Percentiles rank a stretch among this genome's conserved stretches.
Evolutionary conservation across 2,329 filamentous ascomycete genomes (phyloP).

Genomic region (Fusarium sp.): DNA sequence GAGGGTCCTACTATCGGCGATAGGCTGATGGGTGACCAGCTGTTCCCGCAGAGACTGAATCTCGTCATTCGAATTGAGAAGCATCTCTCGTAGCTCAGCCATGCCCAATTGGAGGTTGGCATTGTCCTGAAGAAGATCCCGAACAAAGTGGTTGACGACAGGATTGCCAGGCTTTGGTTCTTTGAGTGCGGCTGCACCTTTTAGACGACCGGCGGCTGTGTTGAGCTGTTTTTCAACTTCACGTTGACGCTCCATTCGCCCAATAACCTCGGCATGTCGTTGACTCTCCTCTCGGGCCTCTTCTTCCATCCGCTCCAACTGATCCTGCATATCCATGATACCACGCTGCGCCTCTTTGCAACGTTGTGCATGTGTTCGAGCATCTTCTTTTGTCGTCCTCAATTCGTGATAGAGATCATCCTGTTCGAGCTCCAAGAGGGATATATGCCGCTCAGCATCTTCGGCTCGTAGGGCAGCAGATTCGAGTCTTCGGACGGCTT

Average conservation of each 20-base stretch:
- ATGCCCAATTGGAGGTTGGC: conserved; percentile 93
- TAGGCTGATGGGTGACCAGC: conserved; percentile 80
- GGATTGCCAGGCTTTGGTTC: conserved; percentile 68
- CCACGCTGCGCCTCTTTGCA: conserved; percentile 88
- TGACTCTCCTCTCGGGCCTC: conserved; percentile 84
- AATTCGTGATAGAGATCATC: conserved; percentile 76
- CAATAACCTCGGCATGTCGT: conserved; percentile 82
- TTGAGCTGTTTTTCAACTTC: conserved; percentile 85
- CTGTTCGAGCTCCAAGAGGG: conserved; percentile 84
- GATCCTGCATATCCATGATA: conserved; percentile 82
- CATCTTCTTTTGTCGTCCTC: conserved; percentile 75
- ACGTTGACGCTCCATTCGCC: conserved; percentile 85
- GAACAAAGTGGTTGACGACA: conserved; percentile 95
- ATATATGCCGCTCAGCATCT: conserved; percentile 83
- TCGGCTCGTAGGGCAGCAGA: conserved; percentile 78
- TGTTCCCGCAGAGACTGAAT: conserved; percentile 89
- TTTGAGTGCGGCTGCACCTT: conserved; percentile 79
- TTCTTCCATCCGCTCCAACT: conserved; percentile 87
- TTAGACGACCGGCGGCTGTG: conserved; percentile 81
- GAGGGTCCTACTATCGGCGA: conserved; percentile 65
- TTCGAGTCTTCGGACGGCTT: conserved; percentile 80
- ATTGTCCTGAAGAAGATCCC: conserved; percentile 95
- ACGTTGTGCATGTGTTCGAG: conserved; percentile 80
- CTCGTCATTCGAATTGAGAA: conserved; percentile 92
- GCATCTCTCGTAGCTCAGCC: conserved; percentile 88